Evolutionary conservation across 2,329 filamentous ascomycete genomes (phyloP).

Genomic region (Penicillium sp.): DNA sequence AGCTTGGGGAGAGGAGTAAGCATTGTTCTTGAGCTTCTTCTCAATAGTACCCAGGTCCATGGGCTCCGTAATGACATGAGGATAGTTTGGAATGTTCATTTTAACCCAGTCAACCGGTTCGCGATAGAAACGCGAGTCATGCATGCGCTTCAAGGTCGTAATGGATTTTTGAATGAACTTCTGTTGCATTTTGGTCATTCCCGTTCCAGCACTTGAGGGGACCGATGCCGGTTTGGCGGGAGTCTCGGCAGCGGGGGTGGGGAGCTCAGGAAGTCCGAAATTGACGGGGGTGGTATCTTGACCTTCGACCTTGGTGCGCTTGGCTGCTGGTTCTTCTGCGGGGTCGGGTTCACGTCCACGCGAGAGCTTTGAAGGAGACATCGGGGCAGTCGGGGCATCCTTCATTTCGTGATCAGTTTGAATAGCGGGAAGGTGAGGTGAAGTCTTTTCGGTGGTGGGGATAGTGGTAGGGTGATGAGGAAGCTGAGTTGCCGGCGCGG

Average conservation of each 20-base stretch:
- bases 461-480: conserved; percentile 36
- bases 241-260: conserved; percentile 39
- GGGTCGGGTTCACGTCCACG: conserved; percentile 78
- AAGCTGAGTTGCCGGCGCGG: conserved; percentile 33
- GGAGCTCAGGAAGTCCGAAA: conserved; percentile 51
- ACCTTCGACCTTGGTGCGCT: conserved; percentile 76
- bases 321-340: conserved; percentile 68
- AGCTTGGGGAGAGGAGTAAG: conserved; percentile 71
- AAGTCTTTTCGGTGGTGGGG: conserved; percentile 18
- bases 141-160: conserved; percentile 74
- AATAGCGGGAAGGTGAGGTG: conserved; percentile 21
- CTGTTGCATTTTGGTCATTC: conserved; percentile 48
- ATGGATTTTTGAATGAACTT: conserved; percentile 47
- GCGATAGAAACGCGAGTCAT: conserved; percentile 75
- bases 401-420: conserved; percentile 56
- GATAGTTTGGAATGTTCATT: conserved; percentile 75
- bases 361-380: conserved; percentile 63
- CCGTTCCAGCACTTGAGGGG: conserved; percentile 20
- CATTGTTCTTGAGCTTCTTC: conserved; percentile 70
- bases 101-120: conserved; percentile 77
- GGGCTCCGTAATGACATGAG: conserved; percentile 72
- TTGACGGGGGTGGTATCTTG: conserved; percentile 48
- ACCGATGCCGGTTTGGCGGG: conserved; percentile 8
- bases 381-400: conserved; percentile 59
- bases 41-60: conserved; percentile 88